Base-by-base conservation (phyloP, 164 flowering plant species). In the Sextonia rubra region DNA sequence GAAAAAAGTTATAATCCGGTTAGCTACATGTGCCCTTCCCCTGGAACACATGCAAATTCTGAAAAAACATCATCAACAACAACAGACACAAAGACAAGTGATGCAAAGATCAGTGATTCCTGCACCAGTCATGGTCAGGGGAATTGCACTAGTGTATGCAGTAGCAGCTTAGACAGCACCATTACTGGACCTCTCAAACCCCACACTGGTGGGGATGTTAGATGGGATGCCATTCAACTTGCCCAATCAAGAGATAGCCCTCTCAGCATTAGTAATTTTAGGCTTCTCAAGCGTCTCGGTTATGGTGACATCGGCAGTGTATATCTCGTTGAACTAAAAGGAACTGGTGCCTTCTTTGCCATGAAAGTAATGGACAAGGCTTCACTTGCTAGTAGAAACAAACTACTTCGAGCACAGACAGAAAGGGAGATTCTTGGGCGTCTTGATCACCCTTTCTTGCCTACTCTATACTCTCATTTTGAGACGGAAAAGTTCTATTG, bases 221-320 rank as follows among this genome's bases (percentile, higher is more conserved):
- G 92, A 25, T 91, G 94, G 97, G 97, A 91, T 37, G 94, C 94
- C 70, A 80, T 91, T 44, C 85, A 85, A 73, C 65, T 76, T 65
- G 81, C 76, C 44, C 73, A 66, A 52, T 64, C 83, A 1, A 86
- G 73, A 75, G 91, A 88, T 0, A 72, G 80, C 6, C 81, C 88
- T 11, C 74, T 90, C 29, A 86, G 89, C 15, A 82, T 91, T 12
- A 75, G 78, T 80, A 83, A 91, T 72, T 90, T 91, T 61, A 82
- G 92, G 32, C 88, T 90, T 47, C 83, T 91, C 44, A 91, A 88
- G 83, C 83, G 91, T 48, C 77, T 91, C 37, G 92, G 92, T 2
- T 87, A 87, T 82, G 97, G 97, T 20, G 97, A 91, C 71, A 87
- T 91, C 66, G 94, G 91, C 22, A 90, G 90, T 74, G 96, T 90